Base-by-base conservation (phyloP, 345 rosid genomes). In the Jatropha curcas region DNA sequence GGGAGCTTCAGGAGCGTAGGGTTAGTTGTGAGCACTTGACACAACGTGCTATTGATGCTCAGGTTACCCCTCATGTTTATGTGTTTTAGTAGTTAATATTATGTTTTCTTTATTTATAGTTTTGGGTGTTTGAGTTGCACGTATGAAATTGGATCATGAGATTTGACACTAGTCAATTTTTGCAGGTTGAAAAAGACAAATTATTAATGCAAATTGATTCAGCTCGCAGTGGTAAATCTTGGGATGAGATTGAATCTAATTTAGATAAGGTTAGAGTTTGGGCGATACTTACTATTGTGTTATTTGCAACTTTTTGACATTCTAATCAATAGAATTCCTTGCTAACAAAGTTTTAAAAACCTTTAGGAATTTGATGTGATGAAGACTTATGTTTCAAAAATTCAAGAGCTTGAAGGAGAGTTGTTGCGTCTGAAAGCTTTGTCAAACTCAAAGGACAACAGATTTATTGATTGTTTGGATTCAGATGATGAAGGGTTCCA, bases 361-460 rank as follows among this genome's bases (percentile, higher is more conserved):
- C 77, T 71, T 69, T 82, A 95, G 99, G 98, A 85, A 71, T 76
- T 62, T 77, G 87, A 86, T 85, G 81, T 95, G 86, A 53, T 92
- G 64, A 92, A 83, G 62, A 83, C 71, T 70, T 89, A 95, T 70
- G 86, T 95, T 50, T 83, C 85, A 51, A 92, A 88, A 86, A 92
- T 92, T 84, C 97, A 95, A 84, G 96, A 91, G 65, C 82, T 92
- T 68, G 99, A 92, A 84, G 92, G 92, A 70, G 97, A 95, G 77
- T 60, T 95, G 76, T 68, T 89, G 76, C 88, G 77, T 55, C 37
- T 86, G 51, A 89, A 81, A 86, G 89, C 71, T 71, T 79, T 75
- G 41, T 73, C 81, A 63, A 84, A 76, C 56, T 71, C 83, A 62
- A 92, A 84, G 72, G 86, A 65, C 27, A 71, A 70, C 57, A 82